Conservation (phyloP, 495 filamentous ascomycete genomes). For the Neurospora sp. region DNA sequence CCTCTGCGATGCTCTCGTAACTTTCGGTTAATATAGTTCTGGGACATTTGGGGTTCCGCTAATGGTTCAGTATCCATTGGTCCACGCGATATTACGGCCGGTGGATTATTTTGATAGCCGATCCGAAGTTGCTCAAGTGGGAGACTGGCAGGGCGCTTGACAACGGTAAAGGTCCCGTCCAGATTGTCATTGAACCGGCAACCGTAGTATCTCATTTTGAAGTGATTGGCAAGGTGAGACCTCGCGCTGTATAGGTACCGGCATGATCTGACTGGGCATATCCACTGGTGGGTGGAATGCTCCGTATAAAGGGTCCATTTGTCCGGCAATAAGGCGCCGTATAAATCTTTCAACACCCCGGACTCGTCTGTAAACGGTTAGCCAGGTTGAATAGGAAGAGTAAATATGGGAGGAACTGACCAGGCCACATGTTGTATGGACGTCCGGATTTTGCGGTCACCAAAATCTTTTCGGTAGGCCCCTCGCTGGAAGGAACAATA, state of each 20-base stretch:
- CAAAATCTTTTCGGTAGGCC: neutral
- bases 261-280: conserved; percentile 13
- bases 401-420: neutral
- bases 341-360: neutral
- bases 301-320: conserved; percentile 5
- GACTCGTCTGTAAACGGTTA: neutral
- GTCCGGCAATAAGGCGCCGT: conserved; percentile 6
- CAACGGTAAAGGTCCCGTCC: conserved; percentile 11
- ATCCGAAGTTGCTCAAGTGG: neutral
- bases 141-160: neutral
- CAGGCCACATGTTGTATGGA: conserved; percentile 10
- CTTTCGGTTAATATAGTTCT: neutral
- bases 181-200: conserved; percentile 12
- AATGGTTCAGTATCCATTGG: neutral
- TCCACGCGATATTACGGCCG: neutral
- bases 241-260: conserved; percentile 2
- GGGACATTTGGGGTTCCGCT: neutral
- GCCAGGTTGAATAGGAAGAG: neutral
- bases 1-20: neutral
- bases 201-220: conserved; percentile 7
- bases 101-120: neutral
- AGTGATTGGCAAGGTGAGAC: conserved; percentile 8
- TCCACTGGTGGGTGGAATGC: conserved; percentile 8
- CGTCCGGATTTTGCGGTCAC: conserved; percentile 8
- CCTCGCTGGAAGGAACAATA: neutral